Percentiles rank a stretch among this genome's conserved stretches.
Conservation (phyloP, 345 rosid genomes). For the Stellera chamaejasme region DNA sequence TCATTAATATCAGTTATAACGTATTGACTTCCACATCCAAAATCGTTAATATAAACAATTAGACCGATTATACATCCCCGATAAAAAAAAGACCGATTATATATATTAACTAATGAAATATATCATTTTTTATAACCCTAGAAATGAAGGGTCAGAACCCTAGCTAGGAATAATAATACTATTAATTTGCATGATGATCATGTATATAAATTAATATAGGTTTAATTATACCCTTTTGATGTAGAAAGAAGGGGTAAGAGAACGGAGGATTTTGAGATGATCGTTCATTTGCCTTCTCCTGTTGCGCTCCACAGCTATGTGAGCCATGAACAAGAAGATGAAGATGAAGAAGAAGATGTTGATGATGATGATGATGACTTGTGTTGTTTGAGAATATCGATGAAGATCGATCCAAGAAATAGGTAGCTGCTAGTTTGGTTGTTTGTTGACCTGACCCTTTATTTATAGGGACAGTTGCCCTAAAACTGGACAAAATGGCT, state of each 20-base stretch:
- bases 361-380: background rate
- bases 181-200: background rate
- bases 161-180: background rate
- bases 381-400: background rate
- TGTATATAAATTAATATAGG: too few species aligned
- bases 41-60: too few species aligned
- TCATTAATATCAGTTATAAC: too few species aligned
- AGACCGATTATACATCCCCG: too few species aligned
- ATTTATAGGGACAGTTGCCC: conserved; percentile 11
- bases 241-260: conserved; percentile 89
- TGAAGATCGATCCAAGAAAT: background rate
- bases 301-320: conserved; percentile 86
- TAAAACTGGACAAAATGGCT: background rate
- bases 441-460: background rate
- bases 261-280: conserved; percentile 76
- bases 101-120: too few species aligned
- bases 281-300: conserved; percentile 96
- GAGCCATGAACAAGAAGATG: conserved; percentile 43
- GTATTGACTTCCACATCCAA: too few species aligned
- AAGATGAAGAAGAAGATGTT: too few species aligned
- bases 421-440: background rate
- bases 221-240: conserved; percentile 61
- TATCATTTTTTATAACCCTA: too few species aligned
- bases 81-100: too few species aligned
- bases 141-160: background rate